Percentiles rank a stretch among this genome's conserved stretches.
These are phyloP conservation scores for Ascochyta fabae DNA, from an alignment of 2,329 filamentous ascomycete species.

Conservation along the genomic window DNA sequence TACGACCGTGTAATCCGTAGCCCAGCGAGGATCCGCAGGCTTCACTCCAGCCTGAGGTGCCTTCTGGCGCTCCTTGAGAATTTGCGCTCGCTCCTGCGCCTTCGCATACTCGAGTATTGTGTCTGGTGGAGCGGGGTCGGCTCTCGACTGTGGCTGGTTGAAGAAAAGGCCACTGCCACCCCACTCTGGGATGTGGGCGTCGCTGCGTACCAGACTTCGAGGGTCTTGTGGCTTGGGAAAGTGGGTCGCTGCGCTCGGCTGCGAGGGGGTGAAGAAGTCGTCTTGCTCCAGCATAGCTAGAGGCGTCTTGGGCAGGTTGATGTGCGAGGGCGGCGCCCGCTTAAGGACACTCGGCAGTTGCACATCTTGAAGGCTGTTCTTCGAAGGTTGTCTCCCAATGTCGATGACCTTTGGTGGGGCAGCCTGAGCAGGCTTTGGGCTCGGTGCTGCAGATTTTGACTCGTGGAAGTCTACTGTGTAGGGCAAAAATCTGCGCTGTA, in stretches of 20 bases:
- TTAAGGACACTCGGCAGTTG: constrained; percentile 49
- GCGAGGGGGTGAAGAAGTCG: constrained; percentile 55
- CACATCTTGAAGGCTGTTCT: constrained; percentile 35
- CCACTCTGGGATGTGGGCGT: constrained; percentile 79
- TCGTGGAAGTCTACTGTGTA: constrained; percentile 87
- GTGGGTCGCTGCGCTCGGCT: constrained; percentile 58
- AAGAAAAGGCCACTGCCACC: constrained; percentile 65
- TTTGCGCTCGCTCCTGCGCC: constrained; percentile 48
- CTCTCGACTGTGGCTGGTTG: constrained; percentile 80
- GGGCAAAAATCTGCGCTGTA: constrained; percentile 75
- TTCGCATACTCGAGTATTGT: constrained; percentile 74
- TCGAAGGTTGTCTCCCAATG: constrained; percentile 57
- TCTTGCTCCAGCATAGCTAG: constrained; percentile 47
- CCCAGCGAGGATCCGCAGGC: constrained; percentile 58
- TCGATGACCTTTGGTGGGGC: constrained; percentile 43
- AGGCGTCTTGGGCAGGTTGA: constrained; percentile 51
- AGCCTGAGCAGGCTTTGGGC: constrained; percentile 25
- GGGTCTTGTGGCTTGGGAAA: constrained; percentile 58
- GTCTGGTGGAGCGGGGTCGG: constrained; percentile 75
- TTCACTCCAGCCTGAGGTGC: constrained; percentile 28
- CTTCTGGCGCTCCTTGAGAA: constrained; percentile 33
- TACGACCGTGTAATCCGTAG: constrained; percentile 82
- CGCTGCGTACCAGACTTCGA: constrained; percentile 69
- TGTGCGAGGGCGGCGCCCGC: constrained; percentile 36
- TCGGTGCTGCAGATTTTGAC: constrained; percentile 47